Percentiles rank a stretch among this genome's conserved stretches.
phyloP scores from a whole-genome alignment of 2,329 filamentous ascomycete genomes.

The Fusarium sp. region DNA sequence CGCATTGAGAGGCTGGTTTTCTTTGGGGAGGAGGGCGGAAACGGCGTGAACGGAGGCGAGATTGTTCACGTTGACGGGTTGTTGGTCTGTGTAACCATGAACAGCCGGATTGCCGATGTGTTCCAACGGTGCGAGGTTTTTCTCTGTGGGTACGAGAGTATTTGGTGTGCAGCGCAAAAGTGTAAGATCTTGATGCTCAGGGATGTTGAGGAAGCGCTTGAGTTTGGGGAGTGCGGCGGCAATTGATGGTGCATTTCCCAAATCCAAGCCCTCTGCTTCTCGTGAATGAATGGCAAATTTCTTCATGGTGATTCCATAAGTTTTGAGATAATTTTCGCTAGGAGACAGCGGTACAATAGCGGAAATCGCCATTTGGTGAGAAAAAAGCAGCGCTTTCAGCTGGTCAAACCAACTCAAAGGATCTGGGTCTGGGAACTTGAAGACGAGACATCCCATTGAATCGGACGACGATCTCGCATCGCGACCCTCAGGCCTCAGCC shows the following conservation, averaged over 20 bases:
- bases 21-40: conserved; percentile 5
- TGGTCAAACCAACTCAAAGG: not conserved
- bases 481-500: not conserved
- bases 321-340: not conserved
- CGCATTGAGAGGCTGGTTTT: conserved; percentile 32
- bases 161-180: conserved; percentile 15
- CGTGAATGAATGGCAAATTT: conserved; percentile 18
- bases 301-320: not conserved
- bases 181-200: conserved; percentile 13
- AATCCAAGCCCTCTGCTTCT: conserved; percentile 17
- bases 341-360: conserved; percentile 2
- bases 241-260: conserved; percentile 1
- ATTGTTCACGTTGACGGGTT: conserved; percentile 30
- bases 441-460: conserved; percentile 1
- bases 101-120: conserved; percentile 24
- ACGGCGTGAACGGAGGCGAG: conserved; percentile 27
- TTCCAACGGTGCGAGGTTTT: conserved; percentile 21
- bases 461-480: not conserved
- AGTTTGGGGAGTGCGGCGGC: conserved; percentile 5
- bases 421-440: conserved; percentile 14
- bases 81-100: conserved; percentile 35
- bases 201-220: conserved; percentile 21
- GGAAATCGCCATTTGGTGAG: not conserved
- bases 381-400: rapidly evolving
- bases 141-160: conserved; percentile 16